Conservation (phyloP, 495 filamentous ascomycete species). For the Tuber umbilicatum region DNA sequence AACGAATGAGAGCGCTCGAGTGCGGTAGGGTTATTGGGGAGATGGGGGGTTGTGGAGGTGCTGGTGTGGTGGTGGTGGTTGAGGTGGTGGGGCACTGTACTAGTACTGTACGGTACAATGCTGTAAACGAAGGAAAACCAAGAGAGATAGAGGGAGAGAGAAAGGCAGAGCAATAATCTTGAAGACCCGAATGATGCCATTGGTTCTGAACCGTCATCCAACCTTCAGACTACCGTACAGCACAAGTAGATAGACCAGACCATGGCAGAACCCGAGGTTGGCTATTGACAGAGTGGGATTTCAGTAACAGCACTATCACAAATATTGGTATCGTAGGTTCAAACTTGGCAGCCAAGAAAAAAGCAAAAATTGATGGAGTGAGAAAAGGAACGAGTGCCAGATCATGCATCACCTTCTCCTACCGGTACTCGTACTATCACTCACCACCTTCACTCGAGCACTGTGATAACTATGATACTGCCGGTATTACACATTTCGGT, state of each 20-base stretch:
- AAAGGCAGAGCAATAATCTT: constrained; percentile 21
- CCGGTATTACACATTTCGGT: neutral
- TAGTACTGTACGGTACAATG: too few relatives aligned
- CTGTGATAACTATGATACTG: neutral
- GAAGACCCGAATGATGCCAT: constrained; percentile 20
- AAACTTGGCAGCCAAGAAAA: neutral
- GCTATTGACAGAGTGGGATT: neutral
- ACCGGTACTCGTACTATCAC: too few relatives aligned
- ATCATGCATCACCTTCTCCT: neutral
- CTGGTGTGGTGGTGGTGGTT: neutral
- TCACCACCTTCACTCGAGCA: neutral
- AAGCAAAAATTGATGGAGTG: neutral
- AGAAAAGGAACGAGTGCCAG: neutral
- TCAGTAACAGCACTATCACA: neutral
- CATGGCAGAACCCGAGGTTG: neutral
- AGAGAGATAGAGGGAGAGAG: constrained; percentile 5
- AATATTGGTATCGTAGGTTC: neutral
- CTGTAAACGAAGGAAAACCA: constrained; percentile 14
- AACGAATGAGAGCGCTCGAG: neutral
- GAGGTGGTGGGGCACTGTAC: neutral
- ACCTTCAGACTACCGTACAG: neutral
- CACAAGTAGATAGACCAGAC: neutral
- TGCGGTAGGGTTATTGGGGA: neutral
- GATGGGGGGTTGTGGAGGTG: neutral
- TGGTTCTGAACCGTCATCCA: constrained; percentile 33